phyloP scores from a whole-genome alignment of 306 rosid genomes.

The Corylus americana region DNA sequence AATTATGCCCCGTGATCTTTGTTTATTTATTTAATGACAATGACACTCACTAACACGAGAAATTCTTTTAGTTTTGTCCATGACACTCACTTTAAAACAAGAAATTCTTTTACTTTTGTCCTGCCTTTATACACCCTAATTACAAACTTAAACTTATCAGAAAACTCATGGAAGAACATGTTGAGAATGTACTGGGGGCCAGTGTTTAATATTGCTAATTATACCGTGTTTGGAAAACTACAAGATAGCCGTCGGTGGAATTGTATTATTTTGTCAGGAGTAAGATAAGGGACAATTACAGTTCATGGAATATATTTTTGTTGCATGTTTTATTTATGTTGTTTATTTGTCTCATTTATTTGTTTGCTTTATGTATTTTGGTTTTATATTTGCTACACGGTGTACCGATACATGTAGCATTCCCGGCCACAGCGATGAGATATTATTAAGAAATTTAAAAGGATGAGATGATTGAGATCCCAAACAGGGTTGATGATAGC shows the following conservation, averaged over 20 bases:
- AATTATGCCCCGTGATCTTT: constrained; percentile 18
- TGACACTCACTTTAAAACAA: constrained; percentile 65
- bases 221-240: constrained; percentile 23
- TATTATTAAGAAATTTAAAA: neutral
- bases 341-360: constrained; percentile 25
- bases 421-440: neutral
- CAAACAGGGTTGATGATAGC: no score
- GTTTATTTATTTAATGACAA: constrained; percentile 42
- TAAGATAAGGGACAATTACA: constrained; percentile 12
- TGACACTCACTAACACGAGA: constrained; percentile 71
- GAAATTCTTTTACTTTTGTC: constrained; percentile 37
- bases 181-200: neutral
- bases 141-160: neutral
- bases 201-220: neutral
- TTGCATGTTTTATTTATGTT: neutral
- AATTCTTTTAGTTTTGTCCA: constrained; percentile 39
- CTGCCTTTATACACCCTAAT: constrained; percentile 21
- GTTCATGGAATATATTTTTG: neutral
- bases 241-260: constrained; percentile 35
- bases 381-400: neutral
- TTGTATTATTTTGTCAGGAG: neutral
- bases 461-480: no score
- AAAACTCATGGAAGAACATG: neutral
- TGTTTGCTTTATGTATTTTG: constrained; percentile 12
- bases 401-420: neutral